Conservation (phyloP, 2,329 filamentous ascomycete species). For the Paradendryphiella salina region DNA sequence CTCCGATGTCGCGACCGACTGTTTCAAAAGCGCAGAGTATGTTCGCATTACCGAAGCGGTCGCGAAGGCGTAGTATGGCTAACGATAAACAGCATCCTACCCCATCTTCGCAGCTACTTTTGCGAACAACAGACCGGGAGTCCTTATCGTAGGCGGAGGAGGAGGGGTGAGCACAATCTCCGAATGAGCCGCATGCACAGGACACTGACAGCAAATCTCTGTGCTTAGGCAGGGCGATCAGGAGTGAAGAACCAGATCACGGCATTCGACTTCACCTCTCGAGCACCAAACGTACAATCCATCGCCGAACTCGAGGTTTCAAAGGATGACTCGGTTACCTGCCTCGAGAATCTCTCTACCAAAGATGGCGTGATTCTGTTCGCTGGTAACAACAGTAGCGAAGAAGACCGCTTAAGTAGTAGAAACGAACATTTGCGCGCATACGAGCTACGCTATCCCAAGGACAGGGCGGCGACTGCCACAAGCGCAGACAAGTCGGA, state of each 20-base stretch:
- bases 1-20: slow-evolving; percentile 37
- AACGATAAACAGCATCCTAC: slow-evolving; percentile 54
- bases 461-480: slow-evolving; percentile 46
- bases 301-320: slow-evolving; percentile 76
- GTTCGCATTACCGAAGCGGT: not conserved
- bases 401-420: slow-evolving; percentile 70
- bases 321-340: slow-evolving; percentile 88
- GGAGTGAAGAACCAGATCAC: slow-evolving; percentile 87
- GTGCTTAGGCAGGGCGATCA: slow-evolving; percentile 53
- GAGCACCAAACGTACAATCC: slow-evolving; percentile 61
- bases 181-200: slow-evolving; percentile 2
- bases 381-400: slow-evolving; percentile 77
- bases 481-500: slow-evolving; percentile 33
- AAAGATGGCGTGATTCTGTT: slow-evolving; percentile 60
- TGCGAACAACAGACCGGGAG: slow-evolving; percentile 72
- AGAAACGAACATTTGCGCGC: slow-evolving; percentile 84
- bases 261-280: slow-evolving; percentile 67
- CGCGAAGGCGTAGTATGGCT: not conserved
- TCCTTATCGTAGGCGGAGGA: slow-evolving; percentile 79
- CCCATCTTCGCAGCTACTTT: slow-evolving; percentile 88
- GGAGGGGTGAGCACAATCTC: slow-evolving; percentile 66
- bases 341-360: slow-evolving; percentile 69
- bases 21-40: slow-evolving; percentile 37
- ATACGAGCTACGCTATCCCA: slow-evolving; percentile 65
- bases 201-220: slow-evolving; percentile 11